Percentiles rank a stretch among this genome's conserved stretches.
These are phyloP conservation scores for Candida mesenterica DNA, from an alignment of 1,139 yeast species.

Conservation along the genomic window DNA sequence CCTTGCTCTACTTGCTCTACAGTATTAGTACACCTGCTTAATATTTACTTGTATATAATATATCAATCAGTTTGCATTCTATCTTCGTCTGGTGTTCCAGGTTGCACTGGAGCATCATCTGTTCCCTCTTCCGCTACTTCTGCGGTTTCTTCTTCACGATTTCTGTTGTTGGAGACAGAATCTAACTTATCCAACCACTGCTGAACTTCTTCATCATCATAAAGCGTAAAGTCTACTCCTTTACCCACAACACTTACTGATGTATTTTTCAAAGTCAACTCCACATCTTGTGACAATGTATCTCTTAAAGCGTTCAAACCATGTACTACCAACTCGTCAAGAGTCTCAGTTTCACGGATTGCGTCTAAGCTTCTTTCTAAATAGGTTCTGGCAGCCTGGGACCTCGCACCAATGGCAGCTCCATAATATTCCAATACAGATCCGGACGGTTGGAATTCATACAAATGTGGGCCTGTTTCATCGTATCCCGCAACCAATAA, in stretches of 20 bases:
- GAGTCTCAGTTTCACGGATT: conserved; percentile 55
- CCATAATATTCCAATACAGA: conserved; percentile 88
- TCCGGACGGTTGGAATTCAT: conserved; percentile 96
- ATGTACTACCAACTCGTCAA: conserved; percentile 77
- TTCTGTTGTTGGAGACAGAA: conserved; percentile 54
- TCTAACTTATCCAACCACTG: conserved; percentile 74
- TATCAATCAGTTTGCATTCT: conserved; percentile 58
- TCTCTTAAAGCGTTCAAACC: conserved; percentile 93
- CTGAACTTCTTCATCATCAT: conserved; percentile 85
- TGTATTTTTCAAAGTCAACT: conserved; percentile 78
- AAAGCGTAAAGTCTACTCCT: conserved; percentile 67
- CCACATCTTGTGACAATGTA: conserved; percentile 91
- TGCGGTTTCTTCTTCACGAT: conserved; percentile 17
- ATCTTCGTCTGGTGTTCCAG: conserved; percentile 18
- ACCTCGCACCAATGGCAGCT: conserved; percentile 96
- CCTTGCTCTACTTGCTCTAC: too few species aligned
- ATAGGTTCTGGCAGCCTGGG: conserved; percentile 97
- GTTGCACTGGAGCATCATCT: background rate
- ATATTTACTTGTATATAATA: conserved; percentile 1
- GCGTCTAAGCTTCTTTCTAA: conserved; percentile 79
- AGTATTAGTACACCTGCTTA: too few species aligned
- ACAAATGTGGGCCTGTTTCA: conserved; percentile 89
- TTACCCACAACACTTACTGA: conserved; percentile 89
- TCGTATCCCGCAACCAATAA: conserved; percentile 88
- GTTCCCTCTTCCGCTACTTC: background rate